phyloP scores from a whole-genome alignment of 139 green algal species.

The Ettlia oleoabundans region DNA sequence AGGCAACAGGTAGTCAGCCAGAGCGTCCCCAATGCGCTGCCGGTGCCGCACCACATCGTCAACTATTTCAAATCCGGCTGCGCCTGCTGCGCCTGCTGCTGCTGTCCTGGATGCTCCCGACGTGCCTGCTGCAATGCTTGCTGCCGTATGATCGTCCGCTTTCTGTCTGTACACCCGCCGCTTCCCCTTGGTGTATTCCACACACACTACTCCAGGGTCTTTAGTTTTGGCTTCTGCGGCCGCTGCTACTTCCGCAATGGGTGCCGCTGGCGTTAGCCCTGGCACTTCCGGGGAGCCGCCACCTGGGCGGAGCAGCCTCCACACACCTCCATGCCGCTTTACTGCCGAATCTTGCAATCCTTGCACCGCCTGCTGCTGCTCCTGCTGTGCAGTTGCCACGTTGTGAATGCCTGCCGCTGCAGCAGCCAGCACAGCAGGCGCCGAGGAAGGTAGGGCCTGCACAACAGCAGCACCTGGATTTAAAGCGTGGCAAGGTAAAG shows the following conservation, averaged over 20 bases:
- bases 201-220: constrained; percentile 21
- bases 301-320: background rate
- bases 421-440: background rate
- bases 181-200: constrained; percentile 51
- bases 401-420: background rate
- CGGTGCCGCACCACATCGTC: constrained; percentile 51
- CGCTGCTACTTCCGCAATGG: background rate
- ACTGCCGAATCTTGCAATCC: too few relatives aligned
- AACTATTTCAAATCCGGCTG: constrained; percentile 58
- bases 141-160: too few relatives aligned
- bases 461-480: too few relatives aligned
- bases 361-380: background rate
- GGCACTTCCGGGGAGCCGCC: background rate
- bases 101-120: background rate
- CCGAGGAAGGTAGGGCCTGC: background rate
- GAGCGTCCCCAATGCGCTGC: constrained; percentile 31
- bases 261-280: background rate
- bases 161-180: constrained; percentile 46
- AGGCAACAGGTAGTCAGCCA: constrained; percentile 47
- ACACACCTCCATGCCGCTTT: too few relatives aligned
- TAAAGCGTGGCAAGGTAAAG: too few relatives aligned
- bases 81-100: background rate
- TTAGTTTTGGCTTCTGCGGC: background rate
- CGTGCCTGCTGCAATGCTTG: background rate
- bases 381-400: background rate